Base-by-base conservation (phyloP, 208 protist genomes). In the Angomonas ambiguus region DNA sequence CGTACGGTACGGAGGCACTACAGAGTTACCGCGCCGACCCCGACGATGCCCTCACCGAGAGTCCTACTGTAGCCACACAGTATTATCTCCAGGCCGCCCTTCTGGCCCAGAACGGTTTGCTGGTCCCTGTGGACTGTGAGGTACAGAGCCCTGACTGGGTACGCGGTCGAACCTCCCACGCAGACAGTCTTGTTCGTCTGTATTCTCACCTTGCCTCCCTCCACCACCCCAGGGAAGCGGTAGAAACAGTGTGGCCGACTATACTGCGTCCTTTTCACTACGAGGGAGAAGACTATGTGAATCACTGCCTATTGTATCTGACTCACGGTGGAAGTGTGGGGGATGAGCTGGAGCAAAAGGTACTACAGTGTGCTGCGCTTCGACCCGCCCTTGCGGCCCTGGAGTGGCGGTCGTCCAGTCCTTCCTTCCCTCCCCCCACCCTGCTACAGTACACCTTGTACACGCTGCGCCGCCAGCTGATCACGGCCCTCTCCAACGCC, bases 401-500 rank as follows among this genome's bases (percentile, higher is more conserved):
- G 38, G 38, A 16, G 11, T 45, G 38, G 38, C 38, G 38, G 38
- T 45, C 38, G 11, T 45, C 38, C 11, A 16, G 16, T 45, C 38
- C 38, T 45, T n/a, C 8, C 8, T 8, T 45, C 11, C 16, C 16
- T n/a, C 38, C 38, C 38, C 16, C 8, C 38, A 45, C 38, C 11
- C 8, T 16, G 38, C 16, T 45, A 45, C 38, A 45, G 38, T 45
- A 67, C 35, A 59, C 80, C 0, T 61, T 66, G 31, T 88, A 88
- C 65, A 74, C 71, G 2, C 74, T 78, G 0, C 76, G 69, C 2
- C 74, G 82, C 8, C 66, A 76, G 57, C 72, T 79, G 22, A 69
- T 85, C 38, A 67, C 72, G 8, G 71, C 71, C 3, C 53, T 71
- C 22, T 67, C 75, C 18, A 88, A 88, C 65, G 41, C 65, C 0